Conservation (phyloP, 2,329 filamentous ascomycete genomes). For the Pseudogymnoascus sp. region DNA sequence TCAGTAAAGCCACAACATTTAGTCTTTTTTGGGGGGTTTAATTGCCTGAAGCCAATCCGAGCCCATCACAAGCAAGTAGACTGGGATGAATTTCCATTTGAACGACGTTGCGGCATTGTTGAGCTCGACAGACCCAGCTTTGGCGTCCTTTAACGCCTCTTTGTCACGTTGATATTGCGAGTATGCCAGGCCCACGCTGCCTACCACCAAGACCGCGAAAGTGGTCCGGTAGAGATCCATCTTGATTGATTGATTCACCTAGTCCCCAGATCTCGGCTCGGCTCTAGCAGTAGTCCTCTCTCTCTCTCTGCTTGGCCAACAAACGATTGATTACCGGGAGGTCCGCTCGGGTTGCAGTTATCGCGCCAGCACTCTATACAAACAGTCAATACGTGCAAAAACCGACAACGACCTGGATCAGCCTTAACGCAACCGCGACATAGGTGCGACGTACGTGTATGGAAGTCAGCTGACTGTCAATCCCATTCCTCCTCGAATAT, state of each 20-base stretch:
- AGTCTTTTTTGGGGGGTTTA: neutral
- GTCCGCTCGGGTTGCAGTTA: neutral
- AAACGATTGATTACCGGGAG: neutral
- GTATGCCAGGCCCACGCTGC: neutral
- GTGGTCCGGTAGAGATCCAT: neutral
- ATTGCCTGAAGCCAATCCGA: constrained; percentile 44
- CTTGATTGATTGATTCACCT: neutral
- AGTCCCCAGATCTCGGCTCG: neutral
- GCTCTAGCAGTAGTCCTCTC: neutral
- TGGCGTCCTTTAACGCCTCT: neutral
- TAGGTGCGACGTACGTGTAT: neutral
- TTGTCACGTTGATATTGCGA: neutral
- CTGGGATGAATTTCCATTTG: constrained; percentile 29
- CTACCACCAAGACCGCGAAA: neutral
- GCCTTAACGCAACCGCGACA: neutral
- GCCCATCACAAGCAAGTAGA: constrained; percentile 41
- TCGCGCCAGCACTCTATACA: neutral
- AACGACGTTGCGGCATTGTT: constrained; percentile 20
- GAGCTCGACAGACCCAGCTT: neutral
- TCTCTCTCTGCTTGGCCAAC: neutral
- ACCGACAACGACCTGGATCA: neutral
- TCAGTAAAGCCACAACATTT: constrained; percentile 33
- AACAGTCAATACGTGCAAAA: neutral
- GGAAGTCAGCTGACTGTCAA: neutral
- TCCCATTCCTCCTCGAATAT: neutral